Percentiles rank a stretch among this genome's conserved stretches.
These are phyloP conservation scores for Moniliophthora roreri DNA, from an alignment of 1,284 basidiomycete genomes.

Conservation along the genomic window DNA sequence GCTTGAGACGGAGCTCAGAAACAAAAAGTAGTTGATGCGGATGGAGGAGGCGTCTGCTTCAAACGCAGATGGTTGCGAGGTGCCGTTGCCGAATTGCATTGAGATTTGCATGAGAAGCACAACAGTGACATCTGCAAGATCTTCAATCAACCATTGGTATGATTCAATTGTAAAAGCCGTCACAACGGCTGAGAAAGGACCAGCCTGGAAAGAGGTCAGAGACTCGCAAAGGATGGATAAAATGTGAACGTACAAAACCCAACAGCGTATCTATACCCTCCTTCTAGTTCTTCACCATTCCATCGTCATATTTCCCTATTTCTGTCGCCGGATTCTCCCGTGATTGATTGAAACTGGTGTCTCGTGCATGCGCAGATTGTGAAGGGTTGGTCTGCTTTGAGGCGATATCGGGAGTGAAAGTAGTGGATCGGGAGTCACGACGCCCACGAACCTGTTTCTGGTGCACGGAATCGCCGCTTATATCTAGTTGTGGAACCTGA, in stretches of 20 bases:
- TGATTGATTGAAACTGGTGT: no score
- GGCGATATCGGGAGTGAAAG: no score
- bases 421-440: no score
- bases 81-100: constrained; percentile 5
- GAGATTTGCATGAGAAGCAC: constrained; percentile 16
- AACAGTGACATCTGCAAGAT: constrained; percentile 12
- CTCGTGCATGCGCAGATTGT: no score
- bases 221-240: not conserved
- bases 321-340: not conserved
- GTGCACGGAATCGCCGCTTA: no score
- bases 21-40: constrained; percentile 24
- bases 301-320: not conserved
- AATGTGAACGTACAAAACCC: not conserved
- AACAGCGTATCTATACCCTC: not conserved
- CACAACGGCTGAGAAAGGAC: constrained; percentile 22
- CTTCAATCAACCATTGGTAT: constrained; percentile 17
- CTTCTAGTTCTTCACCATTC: not conserved
- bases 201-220: constrained; percentile 16
- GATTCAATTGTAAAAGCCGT: constrained; percentile 22
- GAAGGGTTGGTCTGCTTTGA: no score
- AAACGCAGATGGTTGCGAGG: not conserved
- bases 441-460: no score
- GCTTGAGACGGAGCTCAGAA: constrained; percentile 21
- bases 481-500: no score
- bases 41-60: constrained; percentile 1